These are phyloP conservation scores for Coemansia sp. DNA, from an alignment of 192 early-diverging fungal species.

Conservation along the genomic window DNA sequence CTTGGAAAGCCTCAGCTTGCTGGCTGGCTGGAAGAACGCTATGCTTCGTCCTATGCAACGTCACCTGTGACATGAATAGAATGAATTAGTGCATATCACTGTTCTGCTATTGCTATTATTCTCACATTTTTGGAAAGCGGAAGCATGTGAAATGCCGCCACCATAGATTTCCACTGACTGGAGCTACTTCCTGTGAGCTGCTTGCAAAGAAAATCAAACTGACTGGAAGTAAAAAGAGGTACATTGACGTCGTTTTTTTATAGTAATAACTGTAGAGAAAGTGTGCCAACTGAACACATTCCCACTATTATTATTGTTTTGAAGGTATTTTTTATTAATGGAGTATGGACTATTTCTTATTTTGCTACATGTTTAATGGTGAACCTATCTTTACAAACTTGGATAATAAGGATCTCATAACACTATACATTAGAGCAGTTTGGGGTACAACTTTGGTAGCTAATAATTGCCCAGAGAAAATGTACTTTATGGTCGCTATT, in stretches of 20 bases:
- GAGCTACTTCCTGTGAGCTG: not conserved
- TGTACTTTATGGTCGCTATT: too few species aligned
- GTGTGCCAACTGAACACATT: too few species aligned
- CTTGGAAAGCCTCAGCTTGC: not conserved
- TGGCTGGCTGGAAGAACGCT: not conserved
- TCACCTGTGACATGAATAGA: not conserved
- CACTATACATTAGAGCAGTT: too few species aligned
- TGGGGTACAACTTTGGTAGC: too few species aligned
- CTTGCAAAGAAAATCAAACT: not conserved
- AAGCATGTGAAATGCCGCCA: not conserved
- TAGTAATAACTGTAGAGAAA: too few species aligned
- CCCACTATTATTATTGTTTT: too few species aligned
- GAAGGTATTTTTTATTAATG: too few species aligned
- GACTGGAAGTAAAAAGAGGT: not conserved
- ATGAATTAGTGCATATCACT: not conserved
- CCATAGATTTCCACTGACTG: not conserved
- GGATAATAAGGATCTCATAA: too few species aligned
- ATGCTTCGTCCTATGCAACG: not conserved
- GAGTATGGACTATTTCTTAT: too few species aligned
- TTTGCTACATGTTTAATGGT: too few species aligned
- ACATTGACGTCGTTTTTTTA: not conserved
- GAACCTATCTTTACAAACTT: too few species aligned
- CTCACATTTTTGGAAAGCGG: not conserved
- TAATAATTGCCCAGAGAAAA: too few species aligned
- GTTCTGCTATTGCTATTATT: not conserved